phyloP scores from a whole-genome alignment of 2,329 filamentous ascomycete genomes.

The Scolecobasidium constrictum region DNA sequence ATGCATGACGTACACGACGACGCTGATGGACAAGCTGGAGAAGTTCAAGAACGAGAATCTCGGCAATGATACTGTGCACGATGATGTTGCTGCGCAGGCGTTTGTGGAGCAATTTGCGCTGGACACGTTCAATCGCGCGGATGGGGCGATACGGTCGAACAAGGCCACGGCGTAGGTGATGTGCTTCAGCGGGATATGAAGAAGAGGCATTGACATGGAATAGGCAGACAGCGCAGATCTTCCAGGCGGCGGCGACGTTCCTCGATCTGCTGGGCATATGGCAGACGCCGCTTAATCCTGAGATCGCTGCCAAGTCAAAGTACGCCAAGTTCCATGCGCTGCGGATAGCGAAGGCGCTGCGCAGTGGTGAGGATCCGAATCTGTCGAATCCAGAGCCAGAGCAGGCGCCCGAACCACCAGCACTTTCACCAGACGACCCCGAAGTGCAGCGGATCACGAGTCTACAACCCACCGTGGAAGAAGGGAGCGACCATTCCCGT shows the following conservation, averaged over 20 bases:
- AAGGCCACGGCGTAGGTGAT: constrained; percentile 62
- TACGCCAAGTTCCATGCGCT: constrained; percentile 94
- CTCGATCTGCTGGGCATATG: constrained; percentile 81
- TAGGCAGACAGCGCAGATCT: constrained; percentile 87
- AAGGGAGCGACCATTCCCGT: constrained; percentile 46
- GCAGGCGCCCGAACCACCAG: constrained; percentile 33
- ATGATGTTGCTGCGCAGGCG: constrained; percentile 77
- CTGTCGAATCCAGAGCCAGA: constrained; percentile 68
- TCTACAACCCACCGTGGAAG: constrained; percentile 46
- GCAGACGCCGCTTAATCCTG: constrained; percentile 50
- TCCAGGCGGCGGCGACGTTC: constrained; percentile 85
- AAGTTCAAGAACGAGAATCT: constrained; percentile 63
- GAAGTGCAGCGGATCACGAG: constrained; percentile 47
- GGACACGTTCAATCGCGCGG: constrained; percentile 76
- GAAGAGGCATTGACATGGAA: constrained; percentile 9
- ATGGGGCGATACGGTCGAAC: constrained; percentile 70
- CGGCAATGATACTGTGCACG: constrained; percentile 70
- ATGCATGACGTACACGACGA: constrained; percentile 67
- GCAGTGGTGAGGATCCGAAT: constrained; percentile 86
- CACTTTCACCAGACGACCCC: constrained; percentile 52
- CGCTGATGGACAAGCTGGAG: constrained; percentile 86
- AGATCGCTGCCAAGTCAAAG: constrained; percentile 78
- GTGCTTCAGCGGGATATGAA: constrained; percentile 4
- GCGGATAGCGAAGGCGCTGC: constrained; percentile 81
- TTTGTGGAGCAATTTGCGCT: constrained; percentile 92